Evolutionary conservation across 1,139 yeast genomes (phyloP).

Genomic region (Saccharomycopsis crataegensis): DNA sequence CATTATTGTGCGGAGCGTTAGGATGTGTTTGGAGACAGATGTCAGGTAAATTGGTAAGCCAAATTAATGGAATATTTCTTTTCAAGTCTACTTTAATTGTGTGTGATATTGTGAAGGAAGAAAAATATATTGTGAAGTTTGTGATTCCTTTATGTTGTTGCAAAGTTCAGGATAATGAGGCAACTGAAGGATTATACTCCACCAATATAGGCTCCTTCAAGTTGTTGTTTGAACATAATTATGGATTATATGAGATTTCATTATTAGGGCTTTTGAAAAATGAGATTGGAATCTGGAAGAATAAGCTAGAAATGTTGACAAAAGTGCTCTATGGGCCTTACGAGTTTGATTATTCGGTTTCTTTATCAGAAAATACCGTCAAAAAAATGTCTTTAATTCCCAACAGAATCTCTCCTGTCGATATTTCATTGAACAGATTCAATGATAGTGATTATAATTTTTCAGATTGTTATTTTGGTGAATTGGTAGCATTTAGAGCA

Average conservation of each 20-base stretch:
- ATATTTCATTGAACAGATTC: slow-evolving; percentile 11
- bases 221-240: slow-evolving; percentile 38
- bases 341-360: slow-evolving; percentile 30
- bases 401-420: slow-evolving; percentile 3
- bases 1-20: slow-evolving; percentile 36
- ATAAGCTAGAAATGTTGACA: slow-evolving; percentile 31
- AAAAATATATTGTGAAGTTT: slow-evolving; percentile 33
- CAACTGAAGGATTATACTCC: slow-evolving; percentile 33
- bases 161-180: slow-evolving; percentile 27
- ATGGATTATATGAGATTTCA: slow-evolving; percentile 39
- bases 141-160: slow-evolving; percentile 42
- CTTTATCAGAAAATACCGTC: slow-evolving; percentile 9
- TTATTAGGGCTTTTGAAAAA: slow-evolving; percentile 30
- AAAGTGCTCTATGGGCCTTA: slow-evolving; percentile 38
- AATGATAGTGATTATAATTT: slow-evolving; percentile 10
- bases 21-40: slow-evolving; percentile 33
- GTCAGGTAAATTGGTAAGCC: slow-evolving; percentile 9
- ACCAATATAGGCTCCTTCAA: slow-evolving; percentile 30
- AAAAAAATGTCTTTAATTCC: slow-evolving; percentile 1
- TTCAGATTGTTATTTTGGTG: slow-evolving; percentile 15
- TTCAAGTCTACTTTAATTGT: slow-evolving; percentile 45
- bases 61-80: slow-evolving; percentile 34
- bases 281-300: slow-evolving; percentile 39
- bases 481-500: slow-evolving; percentile 6
- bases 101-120: slow-evolving; percentile 25